Evolutionary conservation across 768 basidiomycete species (phyloP).

Genomic region (Tremella mesenterica): DNA sequence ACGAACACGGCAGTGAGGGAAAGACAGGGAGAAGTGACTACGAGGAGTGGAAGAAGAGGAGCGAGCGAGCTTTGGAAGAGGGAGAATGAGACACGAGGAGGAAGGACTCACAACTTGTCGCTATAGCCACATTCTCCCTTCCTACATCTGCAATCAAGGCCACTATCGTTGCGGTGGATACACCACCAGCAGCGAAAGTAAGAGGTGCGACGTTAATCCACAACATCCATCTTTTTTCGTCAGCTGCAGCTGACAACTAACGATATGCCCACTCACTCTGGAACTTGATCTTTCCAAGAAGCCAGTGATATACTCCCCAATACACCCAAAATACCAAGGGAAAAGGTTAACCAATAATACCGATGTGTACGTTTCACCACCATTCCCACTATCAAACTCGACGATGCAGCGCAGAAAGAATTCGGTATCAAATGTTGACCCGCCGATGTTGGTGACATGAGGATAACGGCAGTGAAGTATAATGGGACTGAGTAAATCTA

Average conservation of each 20-base stretch:
- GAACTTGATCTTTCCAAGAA: conserved; percentile 58
- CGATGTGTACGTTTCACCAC: conserved; percentile 60
- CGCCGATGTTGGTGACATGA: conserved; percentile 60
- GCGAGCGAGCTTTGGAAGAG: no score
- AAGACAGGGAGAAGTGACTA: no score
- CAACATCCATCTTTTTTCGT: neutral
- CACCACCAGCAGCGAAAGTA: conserved; percentile 51
- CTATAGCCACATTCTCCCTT: conserved; percentile 60
- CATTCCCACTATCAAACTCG: conserved; percentile 82
- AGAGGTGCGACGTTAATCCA: conserved; percentile 47
- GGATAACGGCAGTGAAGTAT: conserved; percentile 73
- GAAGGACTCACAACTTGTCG: conserved; percentile 74
- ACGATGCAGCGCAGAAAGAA: conserved; percentile 67
- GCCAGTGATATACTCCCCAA: conserved; percentile 56
- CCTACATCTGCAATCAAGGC: conserved; percentile 78
- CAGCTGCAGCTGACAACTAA: neutral
- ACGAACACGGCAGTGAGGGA: no score
- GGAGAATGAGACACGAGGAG: conserved; percentile 3
- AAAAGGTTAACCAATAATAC: conserved; percentile 64
- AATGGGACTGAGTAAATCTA: conserved; percentile 76
- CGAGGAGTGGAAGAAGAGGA: no score
- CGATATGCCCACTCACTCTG: neutral
- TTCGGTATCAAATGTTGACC: conserved; percentile 80
- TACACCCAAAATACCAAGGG: conserved; percentile 57
- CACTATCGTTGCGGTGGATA: conserved; percentile 19